phyloP scores from a whole-genome alignment of 1,284 basidiomycete species.

The Heterobasidion annosum region DNA sequence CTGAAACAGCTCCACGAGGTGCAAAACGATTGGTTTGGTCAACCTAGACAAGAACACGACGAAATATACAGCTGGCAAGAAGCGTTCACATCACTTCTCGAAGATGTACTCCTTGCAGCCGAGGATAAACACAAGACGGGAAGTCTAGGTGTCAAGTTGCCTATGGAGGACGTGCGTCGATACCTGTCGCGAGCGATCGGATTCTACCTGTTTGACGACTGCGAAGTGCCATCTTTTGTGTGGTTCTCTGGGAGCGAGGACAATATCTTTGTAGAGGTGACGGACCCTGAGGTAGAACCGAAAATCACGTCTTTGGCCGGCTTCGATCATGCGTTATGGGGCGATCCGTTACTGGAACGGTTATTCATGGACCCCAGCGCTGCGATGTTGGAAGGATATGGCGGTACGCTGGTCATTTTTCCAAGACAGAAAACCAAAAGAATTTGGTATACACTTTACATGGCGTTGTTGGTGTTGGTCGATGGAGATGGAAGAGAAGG shows the following conservation, averaged over 20 bases:
- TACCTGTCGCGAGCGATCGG: conserved; percentile 59
- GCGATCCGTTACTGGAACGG: conserved; percentile 61
- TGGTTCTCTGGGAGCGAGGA: conserved; percentile 51
- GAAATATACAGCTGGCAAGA: conserved; percentile 64
- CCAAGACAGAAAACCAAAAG: conserved; percentile 57
- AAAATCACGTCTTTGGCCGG: conserved; percentile 23
- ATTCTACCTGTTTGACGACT: conserved; percentile 67
- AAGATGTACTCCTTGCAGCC: conserved; percentile 35
- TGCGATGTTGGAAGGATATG: conserved; percentile 55
- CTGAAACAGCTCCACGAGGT: conserved; percentile 54
- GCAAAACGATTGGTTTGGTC: conserved; percentile 67
- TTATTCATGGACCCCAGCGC: conserved; percentile 38
- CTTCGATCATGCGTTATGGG: conserved; percentile 55
- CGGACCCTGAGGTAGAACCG: conserved; percentile 19
- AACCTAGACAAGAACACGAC: conserved; percentile 28
- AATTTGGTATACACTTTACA: conserved; percentile 64
- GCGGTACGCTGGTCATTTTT: conserved; percentile 35
- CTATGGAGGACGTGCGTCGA: conserved; percentile 29
- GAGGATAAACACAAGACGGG: conserved; percentile 13
- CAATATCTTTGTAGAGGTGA: conserved; percentile 28
- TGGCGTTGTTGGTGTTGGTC: conserved; percentile 42
- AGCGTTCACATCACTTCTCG: conserved; percentile 51
- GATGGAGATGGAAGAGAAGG: conserved; percentile 18
- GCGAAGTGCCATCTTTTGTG: conserved; percentile 56
- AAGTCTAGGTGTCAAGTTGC: conserved; percentile 15